Evolutionary conservation across 352 stramenopile species (phyloP).

Genomic region (Phytopythium vexans): DNA sequence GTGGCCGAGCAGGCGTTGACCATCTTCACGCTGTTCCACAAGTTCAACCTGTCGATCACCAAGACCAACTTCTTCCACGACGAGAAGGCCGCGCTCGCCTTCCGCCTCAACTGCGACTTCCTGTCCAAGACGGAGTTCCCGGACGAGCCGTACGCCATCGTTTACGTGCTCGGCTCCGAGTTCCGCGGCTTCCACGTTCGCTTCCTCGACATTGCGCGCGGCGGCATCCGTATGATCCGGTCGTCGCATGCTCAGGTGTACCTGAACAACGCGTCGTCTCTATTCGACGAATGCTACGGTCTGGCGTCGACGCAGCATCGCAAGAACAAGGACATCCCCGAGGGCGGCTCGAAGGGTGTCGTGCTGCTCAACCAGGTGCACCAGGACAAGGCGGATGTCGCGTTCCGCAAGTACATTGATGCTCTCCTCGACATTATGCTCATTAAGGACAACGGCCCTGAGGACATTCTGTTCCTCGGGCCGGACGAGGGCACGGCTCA

Average conservation of each 20-base stretch:
- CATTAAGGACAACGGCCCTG: slow-evolving; percentile 82
- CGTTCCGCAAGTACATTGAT: slow-evolving; percentile 96
- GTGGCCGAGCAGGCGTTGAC: slow-evolving; percentile 69
- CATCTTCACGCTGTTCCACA: slow-evolving; percentile 83
- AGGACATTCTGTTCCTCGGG: slow-evolving; percentile 97
- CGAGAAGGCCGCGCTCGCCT: slow-evolving; percentile 70
- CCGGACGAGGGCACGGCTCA: slow-evolving; percentile 98
- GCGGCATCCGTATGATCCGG: slow-evolving; percentile 92
- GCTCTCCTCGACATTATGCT: slow-evolving; percentile 96
- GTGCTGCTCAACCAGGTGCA: slow-evolving; percentile 93
- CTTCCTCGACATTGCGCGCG: slow-evolving; percentile 96
- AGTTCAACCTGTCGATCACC: slow-evolving; percentile 78
- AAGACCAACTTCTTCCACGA: slow-evolving; percentile 88
- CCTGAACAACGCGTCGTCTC: slow-evolving; percentile 85
- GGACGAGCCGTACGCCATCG: slow-evolving; percentile 91
- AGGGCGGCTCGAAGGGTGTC: slow-evolving; percentile 97
- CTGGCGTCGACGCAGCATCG: slow-evolving; percentile 96
- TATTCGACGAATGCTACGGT: slow-evolving; percentile 97
- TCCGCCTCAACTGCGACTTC: slow-evolving; percentile 76
- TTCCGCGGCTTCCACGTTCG: slow-evolving; percentile 98
- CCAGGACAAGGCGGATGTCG: slow-evolving; percentile 80
- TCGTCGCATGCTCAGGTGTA: slow-evolving; percentile 88
- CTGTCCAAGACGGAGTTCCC: slow-evolving; percentile 69
- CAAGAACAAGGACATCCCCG: slow-evolving; percentile 99
- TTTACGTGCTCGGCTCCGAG: slow-evolving; percentile 93